These are phyloP conservation scores for Aurifilum marmelostoma DNA, from an alignment of 2,329 filamentous ascomycete genomes.

Conservation along the genomic window DNA sequence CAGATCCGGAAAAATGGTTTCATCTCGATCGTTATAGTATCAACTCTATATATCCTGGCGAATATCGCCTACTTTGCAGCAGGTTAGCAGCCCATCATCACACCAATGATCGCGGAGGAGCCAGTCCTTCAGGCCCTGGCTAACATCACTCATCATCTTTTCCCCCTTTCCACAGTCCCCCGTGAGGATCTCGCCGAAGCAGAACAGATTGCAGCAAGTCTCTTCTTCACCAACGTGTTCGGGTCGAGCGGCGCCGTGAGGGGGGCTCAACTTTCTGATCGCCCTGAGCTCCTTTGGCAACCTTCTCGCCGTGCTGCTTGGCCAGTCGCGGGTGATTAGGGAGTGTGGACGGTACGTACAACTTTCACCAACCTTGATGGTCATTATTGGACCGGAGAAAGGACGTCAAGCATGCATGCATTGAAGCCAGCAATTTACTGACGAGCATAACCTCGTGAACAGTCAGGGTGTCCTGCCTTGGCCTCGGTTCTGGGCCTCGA, in stretches of 20 bases:
- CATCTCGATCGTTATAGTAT: slow-evolving; percentile 53
- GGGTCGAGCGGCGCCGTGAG: slow-evolving; percentile 48
- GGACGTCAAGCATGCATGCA: too few relatives aligned
- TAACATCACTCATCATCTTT: neutral
- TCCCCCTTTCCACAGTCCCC: slow-evolving; percentile 48
- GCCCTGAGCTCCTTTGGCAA: slow-evolving; percentile 62
- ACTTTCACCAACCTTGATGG: too few relatives aligned
- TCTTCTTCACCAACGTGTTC: slow-evolving; percentile 64
- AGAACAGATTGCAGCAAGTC: slow-evolving; percentile 55
- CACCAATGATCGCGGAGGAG: neutral
- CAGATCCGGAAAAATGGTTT: slow-evolving; percentile 55
- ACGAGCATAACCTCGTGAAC: neutral
- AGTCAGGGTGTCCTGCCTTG: slow-evolving; percentile 62
- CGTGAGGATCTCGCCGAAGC: slow-evolving; percentile 55
- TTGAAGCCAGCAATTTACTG: too few relatives aligned
- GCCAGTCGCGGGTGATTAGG: slow-evolving; percentile 59
- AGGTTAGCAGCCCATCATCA: slow-evolving; percentile 18
- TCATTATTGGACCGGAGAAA: too few relatives aligned
- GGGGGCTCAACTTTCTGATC: slow-evolving; percentile 61
- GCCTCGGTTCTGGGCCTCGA: slow-evolving; percentile 63
- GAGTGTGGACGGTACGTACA: slow-evolving; percentile 56
- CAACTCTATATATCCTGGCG: slow-evolving; percentile 58
- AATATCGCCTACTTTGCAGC: slow-evolving; percentile 65
- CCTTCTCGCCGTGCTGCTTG: slow-evolving; percentile 57
- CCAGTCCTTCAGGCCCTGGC: too few relatives aligned